Base-by-base conservation (phyloP, 1,284 basidiomycete genomes). In the Ceratobasidium sp. region DNA sequence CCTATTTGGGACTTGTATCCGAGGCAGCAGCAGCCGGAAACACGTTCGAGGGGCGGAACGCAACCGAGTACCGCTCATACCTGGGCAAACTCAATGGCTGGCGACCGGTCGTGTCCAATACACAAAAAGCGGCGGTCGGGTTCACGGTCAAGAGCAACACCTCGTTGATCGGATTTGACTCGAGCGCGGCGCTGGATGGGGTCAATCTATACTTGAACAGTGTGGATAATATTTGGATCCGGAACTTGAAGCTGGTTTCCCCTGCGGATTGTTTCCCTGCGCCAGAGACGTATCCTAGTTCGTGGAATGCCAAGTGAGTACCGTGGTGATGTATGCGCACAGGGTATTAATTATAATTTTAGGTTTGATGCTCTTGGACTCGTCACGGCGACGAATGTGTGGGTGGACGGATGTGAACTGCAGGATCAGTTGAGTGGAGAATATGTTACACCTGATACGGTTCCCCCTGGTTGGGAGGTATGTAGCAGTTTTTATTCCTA, bases 211-310 rank as follows among this genome's bases (percentile, higher is more conserved):
- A 64, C 20, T 40, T 64, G 60, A 64, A 64, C 49, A 52, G 47
- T 31, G 60, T 64, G 34, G 34, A 64, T 32, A 64, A 64, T 53
- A 64, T 64, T 42, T 64, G 60, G 60, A 64, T 64, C 40, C 13
- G 60, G 35, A 64, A 64, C 31, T 40, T 64, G 20, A 64, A 64
- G 60, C 60, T 64, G 8, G 60, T 64, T 3, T 50, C 45, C 15
- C 60, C 60, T 50, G 60, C 60, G 42, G 60, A 64, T 64, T 64
- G 60, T 40, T 64, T 64, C 47, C 60, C 60, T 25, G 60, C 60
- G 35, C 60, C 60, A 13, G 60, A 64, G 25, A 64, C 60, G 20
- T 64, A 64, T 53, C 60, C 60, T 1, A 64, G 32, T n/a, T 64
- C 60, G 20, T 64, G 60, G 60, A 64, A 64, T 38, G 60, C 60